These are phyloP conservation scores for Fonsecaea pedrosoi DNA, from an alignment of 2,329 filamentous ascomycete species.

Conservation along the genomic window DNA sequence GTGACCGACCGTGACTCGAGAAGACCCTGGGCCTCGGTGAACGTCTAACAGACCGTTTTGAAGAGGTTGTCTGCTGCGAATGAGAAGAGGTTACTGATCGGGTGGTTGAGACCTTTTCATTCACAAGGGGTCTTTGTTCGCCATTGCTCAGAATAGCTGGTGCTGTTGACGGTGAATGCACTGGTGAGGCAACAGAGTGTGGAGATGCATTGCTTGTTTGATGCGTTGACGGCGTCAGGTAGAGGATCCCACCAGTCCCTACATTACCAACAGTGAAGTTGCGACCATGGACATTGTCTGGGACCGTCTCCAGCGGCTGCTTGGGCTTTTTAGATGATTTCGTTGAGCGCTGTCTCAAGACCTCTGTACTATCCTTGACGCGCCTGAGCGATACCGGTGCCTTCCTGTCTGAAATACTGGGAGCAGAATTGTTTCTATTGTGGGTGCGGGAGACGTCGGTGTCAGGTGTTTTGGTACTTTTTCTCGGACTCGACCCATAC, in stretches of 20 bases:
- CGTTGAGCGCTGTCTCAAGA: slow-evolving; percentile 49
- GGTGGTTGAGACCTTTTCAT: slow-evolving; percentile 10
- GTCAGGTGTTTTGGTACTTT: slow-evolving; percentile 31
- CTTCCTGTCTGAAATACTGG: slow-evolving; percentile 36
- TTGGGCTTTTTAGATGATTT: slow-evolving; percentile 60
- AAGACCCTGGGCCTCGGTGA: slow-evolving; percentile 4
- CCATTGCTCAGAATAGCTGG: slow-evolving; percentile 37
- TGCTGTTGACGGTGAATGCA: slow-evolving; percentile 63
- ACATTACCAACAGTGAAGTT: slow-evolving; percentile 83
- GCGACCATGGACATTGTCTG: slow-evolving; percentile 70
- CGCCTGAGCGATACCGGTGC: slow-evolving; percentile 49
- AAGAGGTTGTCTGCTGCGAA: slow-evolving; percentile 16
- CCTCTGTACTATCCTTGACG: slow-evolving; percentile 61
- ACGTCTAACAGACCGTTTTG: slow-evolving; percentile 18
- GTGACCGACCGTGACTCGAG: slow-evolving; percentile 42
- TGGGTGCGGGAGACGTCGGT: slow-evolving; percentile 33
- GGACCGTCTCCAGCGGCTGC: slow-evolving; percentile 63
- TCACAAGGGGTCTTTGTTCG: slow-evolving; percentile 15
- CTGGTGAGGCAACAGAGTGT: slow-evolving; percentile 48
- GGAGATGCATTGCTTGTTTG: slow-evolving; percentile 45
- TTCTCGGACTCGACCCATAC: slow-evolving; percentile 37
- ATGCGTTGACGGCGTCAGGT: slow-evolving; percentile 67
- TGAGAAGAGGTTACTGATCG: slow-evolving; percentile 24
- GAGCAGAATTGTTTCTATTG: slow-evolving; percentile 38
- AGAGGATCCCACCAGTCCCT: slow-evolving; percentile 82